Percentiles rank a stretch among this genome's conserved stretches.
Conservation (phyloP, 768 basidiomycete species). For the Xerocomellus amylosporus region DNA sequence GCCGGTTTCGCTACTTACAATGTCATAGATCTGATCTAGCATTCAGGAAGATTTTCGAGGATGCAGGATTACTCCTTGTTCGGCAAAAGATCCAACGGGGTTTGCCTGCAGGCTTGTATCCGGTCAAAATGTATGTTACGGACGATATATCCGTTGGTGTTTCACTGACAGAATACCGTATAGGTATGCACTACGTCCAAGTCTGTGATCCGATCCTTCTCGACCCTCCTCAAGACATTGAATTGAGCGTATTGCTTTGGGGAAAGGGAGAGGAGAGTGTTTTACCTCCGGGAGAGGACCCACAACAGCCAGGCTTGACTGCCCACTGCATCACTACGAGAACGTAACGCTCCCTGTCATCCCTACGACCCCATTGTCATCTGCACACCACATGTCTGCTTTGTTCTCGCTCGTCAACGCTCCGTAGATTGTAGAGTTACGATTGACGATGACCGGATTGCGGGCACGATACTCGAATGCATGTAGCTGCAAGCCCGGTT, state of each 20-base stretch:
- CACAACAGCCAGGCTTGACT: too few relatives aligned
- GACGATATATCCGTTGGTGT: not conserved
- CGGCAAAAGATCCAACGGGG: constrained; percentile 79
- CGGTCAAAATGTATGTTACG: constrained; percentile 75
- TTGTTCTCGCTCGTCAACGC: constrained; percentile 37
- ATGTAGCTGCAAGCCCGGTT: constrained; percentile 45
- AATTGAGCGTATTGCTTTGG: not conserved
- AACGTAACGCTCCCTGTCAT: constrained; percentile 59
- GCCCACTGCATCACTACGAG: constrained; percentile 5
- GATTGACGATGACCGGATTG: constrained; percentile 59
- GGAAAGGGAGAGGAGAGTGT: not conserved
- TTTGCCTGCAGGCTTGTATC: constrained; percentile 75
- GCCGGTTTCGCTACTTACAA: constrained; percentile 2
- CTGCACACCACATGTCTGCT: constrained; percentile 56
- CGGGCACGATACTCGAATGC: constrained; percentile 69
- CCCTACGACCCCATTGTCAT: constrained; percentile 56
- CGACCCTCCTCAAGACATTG: not conserved
- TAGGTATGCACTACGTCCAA: constrained; percentile 27
- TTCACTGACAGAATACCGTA: constrained; percentile 9
- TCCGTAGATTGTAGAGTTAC: constrained; percentile 46
- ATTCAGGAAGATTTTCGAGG: constrained; percentile 73
- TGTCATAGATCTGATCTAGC: constrained; percentile 69
- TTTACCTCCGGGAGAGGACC: not conserved
- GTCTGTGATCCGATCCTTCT: constrained; percentile 1
- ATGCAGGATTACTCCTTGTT: constrained; percentile 70